phyloP scores from a whole-genome alignment of 2,329 filamentous ascomycete genomes.

The Neonectria punicea region DNA sequence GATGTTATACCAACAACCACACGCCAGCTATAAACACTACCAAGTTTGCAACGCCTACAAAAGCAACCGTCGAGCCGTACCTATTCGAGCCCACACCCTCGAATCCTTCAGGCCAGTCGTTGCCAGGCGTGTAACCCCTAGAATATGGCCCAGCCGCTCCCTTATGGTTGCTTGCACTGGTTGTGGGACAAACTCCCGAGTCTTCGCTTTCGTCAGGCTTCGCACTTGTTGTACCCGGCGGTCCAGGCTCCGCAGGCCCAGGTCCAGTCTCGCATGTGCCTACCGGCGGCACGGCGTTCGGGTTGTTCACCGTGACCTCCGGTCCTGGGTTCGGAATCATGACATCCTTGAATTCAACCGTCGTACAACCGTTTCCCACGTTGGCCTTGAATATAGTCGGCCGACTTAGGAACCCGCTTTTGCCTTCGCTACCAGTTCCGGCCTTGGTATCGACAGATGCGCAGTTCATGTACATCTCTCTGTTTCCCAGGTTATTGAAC shows the following conservation, averaged over 20 bases:
- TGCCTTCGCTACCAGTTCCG: constrained; percentile 1
- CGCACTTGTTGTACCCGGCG: neutral
- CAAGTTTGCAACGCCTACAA: neutral
- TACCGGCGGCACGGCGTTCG: constrained; percentile 20
- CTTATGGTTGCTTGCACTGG: neutral
- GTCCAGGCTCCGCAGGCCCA: neutral
- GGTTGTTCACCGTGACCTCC: constrained; percentile 50
- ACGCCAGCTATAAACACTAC: neutral
- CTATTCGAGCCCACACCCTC: neutral
- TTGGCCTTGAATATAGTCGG: constrained; percentile 76
- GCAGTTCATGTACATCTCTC: constrained; percentile 79
- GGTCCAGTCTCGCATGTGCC: constrained; percentile 18
- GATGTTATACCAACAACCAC: neutral
- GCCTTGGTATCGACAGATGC: constrained; percentile 64
- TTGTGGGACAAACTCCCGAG: neutral
- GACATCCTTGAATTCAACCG: constrained; percentile 65
- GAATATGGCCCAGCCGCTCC: neutral
- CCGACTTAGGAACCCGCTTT: constrained; percentile 49
- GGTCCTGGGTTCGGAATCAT: constrained; percentile 71
- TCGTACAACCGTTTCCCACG: constrained; percentile 65
- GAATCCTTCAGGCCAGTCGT: constrained; percentile 1
- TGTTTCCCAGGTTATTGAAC: constrained; percentile 71
- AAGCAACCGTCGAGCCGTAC: neutral
- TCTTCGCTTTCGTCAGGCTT: neutral
- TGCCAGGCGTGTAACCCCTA: neutral